Evolutionary conservation across 176 grass and related monocot genomes (phyloP).

Genomic region (Raddia guianensis): DNA sequence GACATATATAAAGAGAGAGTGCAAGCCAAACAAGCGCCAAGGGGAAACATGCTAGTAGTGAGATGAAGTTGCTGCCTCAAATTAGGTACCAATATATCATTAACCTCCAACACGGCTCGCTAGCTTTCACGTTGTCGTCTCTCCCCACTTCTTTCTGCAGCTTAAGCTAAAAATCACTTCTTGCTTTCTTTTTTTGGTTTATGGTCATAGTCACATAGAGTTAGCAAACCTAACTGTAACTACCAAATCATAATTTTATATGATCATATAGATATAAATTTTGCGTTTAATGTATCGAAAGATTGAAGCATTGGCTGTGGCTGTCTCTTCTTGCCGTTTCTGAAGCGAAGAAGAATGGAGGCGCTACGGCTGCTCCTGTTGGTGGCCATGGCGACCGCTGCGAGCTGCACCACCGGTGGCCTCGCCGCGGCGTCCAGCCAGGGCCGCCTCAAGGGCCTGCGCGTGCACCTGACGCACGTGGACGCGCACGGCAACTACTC

Average conservation of each 20-base stretch:
- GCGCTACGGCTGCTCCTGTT: slow-evolving; percentile 38
- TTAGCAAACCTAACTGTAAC: slow-evolving; percentile 57
- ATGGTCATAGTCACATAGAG: neutral
- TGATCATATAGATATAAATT: slow-evolving; percentile 31
- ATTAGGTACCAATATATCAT: slow-evolving; percentile 25
- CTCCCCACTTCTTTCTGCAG: neutral
- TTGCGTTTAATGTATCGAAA: slow-evolving; percentile 9
- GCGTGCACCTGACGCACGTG: slow-evolving; percentile 64
- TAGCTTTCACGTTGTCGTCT: neutral
- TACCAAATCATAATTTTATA: slow-evolving; percentile 27
- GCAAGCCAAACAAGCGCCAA: slow-evolving; percentile 37
- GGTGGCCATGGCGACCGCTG: slow-evolving; percentile 12
- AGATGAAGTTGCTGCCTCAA: slow-evolving; percentile 36
- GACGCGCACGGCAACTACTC: slow-evolving; percentile 76
- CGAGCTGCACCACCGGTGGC: slow-evolving; percentile 23
- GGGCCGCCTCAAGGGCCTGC: slow-evolving; percentile 39
- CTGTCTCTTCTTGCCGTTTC: neutral
- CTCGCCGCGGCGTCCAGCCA: neutral
- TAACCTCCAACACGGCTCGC: slow-evolving; percentile 31
- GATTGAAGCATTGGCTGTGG: neutral
- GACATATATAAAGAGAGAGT: neutral
- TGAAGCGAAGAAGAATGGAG: slow-evolving; percentile 35
- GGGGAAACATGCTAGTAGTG: slow-evolving; percentile 44
- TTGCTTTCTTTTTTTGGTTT: neutral
- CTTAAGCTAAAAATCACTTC: neutral